Percentiles rank a stretch among this genome's conserved stretches.
phyloP scores from a whole-genome alignment of 441 rosid genomes.

The Populus tomentosa region DNA sequence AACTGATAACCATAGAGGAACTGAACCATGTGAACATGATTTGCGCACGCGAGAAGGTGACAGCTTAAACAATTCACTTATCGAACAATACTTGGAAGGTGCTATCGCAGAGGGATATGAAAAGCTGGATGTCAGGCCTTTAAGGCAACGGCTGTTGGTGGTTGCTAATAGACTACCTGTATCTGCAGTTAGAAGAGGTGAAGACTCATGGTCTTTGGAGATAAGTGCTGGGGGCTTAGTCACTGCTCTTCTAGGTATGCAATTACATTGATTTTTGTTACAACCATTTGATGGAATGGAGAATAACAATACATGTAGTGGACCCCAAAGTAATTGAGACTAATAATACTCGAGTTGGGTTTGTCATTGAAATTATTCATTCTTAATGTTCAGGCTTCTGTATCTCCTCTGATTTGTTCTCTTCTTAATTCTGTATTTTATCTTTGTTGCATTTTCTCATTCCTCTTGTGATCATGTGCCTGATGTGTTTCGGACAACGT shows the following conservation, averaged over 20 bases:
- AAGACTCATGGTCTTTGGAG: constrained; percentile 92
- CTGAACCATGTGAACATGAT: constrained; percentile 50
- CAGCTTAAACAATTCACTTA: constrained; percentile 40
- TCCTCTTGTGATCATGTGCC: constrained; percentile 16
- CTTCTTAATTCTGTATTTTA: neutral
- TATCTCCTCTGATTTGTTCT: neutral
- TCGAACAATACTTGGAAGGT: constrained; percentile 66
- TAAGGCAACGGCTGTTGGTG: constrained; percentile 79
- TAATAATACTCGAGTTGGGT: neutral
- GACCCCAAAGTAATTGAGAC: neutral
- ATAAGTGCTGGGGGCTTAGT: constrained; percentile 97
- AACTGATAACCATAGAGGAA: constrained; percentile 34
- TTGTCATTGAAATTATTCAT: neutral
- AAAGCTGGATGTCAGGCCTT: constrained; percentile 61
- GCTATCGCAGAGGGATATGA: constrained; percentile 52
- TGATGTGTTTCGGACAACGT: constrained; percentile 30
- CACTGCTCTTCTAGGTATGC: constrained; percentile 81
- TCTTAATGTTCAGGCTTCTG: neutral
- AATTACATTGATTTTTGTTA: neutral
- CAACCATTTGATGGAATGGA: too few relatives aligned
- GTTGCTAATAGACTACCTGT: constrained; percentile 98
- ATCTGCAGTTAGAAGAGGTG: constrained; percentile 94
- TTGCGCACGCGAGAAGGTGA: constrained; percentile 49
- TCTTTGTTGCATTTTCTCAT: constrained; percentile 1
- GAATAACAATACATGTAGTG: neutral